Base-by-base conservation (phyloP, 352 stramenopile genomes). In the Phytophthora podocarpi region DNA sequence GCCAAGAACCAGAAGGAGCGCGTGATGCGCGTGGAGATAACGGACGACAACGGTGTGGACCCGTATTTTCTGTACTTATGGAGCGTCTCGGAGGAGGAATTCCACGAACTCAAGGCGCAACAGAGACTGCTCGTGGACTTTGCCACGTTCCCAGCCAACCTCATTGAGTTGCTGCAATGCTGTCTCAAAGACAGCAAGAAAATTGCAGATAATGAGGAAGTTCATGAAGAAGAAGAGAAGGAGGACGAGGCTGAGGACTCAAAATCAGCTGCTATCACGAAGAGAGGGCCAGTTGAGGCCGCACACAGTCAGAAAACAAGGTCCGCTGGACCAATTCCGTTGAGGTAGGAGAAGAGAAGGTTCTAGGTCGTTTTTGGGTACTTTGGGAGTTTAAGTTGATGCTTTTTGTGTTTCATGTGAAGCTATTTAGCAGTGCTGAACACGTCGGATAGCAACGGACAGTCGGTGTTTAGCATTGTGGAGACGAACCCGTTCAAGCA, bases 401-500 rank as follows among this genome's bases (percentile, higher is more conserved):
- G 9, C 47, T 30, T 30, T 34, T 30, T 20, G 6, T 50, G 16
- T 4, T 26, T 55, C 36, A n/a, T n/a, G n/a, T 59, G 23, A 36
- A 93, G 87, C 49, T 95, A 94, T 64, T 70, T 95, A 30, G 87
- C 85, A 27, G 87, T 95, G 26, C 55, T 95, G 24, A 92, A 92
- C 57, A 94, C 84, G 27, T 78, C 62, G 13, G 81, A 93, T 48
- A 45, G 46, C 26, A 67, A 83, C 23, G 79, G 72, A n/a, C 67
- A 87, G 41, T 89, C 79, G 4, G 64, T 91, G 16, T 97, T 98
- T 65, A 96, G 85, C 28, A 92, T 98, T 37, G 89, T 98, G 35
- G 95, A 98, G 76, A 96, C 93, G 18, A 98, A 98, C 48, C 82
- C 67, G 20, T 98, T 98, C 80, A 98, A 98, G 76, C 87, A 98